These are phyloP conservation scores for Cymbopogon citratus DNA, from an alignment of 176 grass and related monocot genomes.

Conservation along the genomic window DNA sequence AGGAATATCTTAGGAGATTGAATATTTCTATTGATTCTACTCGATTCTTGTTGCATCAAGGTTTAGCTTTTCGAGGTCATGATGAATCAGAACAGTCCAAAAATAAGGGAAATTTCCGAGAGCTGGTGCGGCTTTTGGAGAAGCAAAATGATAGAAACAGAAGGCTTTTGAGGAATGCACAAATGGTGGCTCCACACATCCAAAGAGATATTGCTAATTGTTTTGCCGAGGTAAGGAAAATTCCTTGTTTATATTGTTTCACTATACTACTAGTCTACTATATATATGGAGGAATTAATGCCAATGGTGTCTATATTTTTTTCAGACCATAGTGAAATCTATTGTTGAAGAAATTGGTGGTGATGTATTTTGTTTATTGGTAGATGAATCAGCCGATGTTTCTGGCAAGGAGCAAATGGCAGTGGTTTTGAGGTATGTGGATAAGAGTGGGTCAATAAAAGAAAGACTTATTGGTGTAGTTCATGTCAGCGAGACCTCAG, in stretches of 20 bases:
- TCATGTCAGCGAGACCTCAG: too few species aligned
- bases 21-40: background rate
- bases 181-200: background rate
- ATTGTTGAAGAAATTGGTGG: conserved; percentile 2
- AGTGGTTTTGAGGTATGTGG: background rate
- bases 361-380: background rate
- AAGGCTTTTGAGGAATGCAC: background rate
- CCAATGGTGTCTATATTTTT: background rate
- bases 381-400: background rate
- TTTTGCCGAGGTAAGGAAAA: background rate
- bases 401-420: background rate
- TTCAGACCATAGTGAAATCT: background rate
- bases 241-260: background rate
- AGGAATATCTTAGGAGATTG: background rate
- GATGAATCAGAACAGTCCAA: background rate
- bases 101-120: background rate
- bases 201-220: background rate
- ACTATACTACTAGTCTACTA: background rate
- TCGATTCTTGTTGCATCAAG: background rate
- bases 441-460: too few species aligned
- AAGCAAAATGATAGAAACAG: background rate
- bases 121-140: background rate
- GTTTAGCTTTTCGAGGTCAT: background rate
- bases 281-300: background rate
- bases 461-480: too few species aligned